A percentile compares a stretch with the other conserved stretches of the same genome.
These are phyloP conservation scores for Linderina pennispora DNA, from an alignment of 192 early-diverging fungal species.

Conservation along the genomic window DNA sequence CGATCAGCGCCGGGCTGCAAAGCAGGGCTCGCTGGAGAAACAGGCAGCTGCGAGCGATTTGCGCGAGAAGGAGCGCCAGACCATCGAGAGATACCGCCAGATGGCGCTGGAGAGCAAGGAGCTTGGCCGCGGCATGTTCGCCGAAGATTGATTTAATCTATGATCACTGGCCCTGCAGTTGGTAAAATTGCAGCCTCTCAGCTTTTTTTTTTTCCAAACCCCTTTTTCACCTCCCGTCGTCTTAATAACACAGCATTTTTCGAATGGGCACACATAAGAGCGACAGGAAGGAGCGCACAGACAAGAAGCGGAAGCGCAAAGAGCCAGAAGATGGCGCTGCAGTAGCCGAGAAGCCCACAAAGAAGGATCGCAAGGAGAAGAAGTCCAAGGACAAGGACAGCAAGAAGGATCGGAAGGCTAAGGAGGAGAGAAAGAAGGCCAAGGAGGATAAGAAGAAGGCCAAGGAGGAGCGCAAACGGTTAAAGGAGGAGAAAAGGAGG, in stretches of 20 bases:
- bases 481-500: too few species aligned
- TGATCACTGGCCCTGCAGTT: too few species aligned
- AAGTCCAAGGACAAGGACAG: conserved; percentile 25
- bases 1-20: too few species aligned
- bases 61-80: conserved; percentile 63
- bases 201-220: not conserved
- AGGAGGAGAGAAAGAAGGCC: not conserved
- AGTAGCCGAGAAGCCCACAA: too few species aligned
- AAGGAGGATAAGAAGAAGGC: not conserved
- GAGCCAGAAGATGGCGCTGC: not conserved
- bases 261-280: not conserved
- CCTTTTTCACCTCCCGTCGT: not conserved
- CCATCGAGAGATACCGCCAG: conserved; percentile 60
- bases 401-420: conserved; percentile 21
- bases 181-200: too few species aligned
- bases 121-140: conserved; percentile 22
- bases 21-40: too few species aligned
- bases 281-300: not conserved
- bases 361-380: conserved; percentile 18
- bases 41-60: too few species aligned
- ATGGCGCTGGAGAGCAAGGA: conserved; percentile 57
- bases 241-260: not conserved
- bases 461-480: conserved; percentile 1
- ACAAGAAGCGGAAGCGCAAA: conserved; percentile 1
- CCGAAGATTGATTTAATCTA: too few species aligned